A percentile compares a stretch with the other conserved stretches of the same genome.
Conservation (phyloP, 257 asterid species). For the Solanum acaule region DNA sequence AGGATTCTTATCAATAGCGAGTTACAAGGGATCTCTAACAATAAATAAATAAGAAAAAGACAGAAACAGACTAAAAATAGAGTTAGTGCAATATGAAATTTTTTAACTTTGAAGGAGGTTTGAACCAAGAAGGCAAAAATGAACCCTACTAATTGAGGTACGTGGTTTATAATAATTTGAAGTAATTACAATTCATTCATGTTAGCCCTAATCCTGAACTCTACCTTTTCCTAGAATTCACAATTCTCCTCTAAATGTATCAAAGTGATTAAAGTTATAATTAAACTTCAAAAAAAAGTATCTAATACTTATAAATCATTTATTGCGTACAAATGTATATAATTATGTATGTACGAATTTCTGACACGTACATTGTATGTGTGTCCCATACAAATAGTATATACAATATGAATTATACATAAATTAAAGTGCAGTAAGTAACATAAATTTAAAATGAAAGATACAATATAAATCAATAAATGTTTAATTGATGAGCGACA, state of each 20-base stretch:
- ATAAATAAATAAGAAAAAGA: not conserved
- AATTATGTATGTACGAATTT: not conserved
- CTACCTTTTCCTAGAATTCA: not conserved
- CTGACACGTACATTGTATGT: no score
- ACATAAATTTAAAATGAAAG: no score
- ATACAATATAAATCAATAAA: no score
- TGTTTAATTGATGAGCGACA: not conserved
- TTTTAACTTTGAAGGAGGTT: not conserved
- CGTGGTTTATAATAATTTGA: not conserved
- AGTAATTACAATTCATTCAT: not conserved
- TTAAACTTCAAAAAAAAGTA: no score
- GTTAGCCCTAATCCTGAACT: not conserved
- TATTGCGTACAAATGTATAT: not conserved
- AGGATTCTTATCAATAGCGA: no score
- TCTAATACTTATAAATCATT: not conserved
- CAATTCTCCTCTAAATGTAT: not conserved
- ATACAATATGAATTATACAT: no score
- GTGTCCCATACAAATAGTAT: no score
- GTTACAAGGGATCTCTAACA: not conserved
- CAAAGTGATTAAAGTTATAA: not conserved
- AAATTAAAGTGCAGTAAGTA: not conserved
- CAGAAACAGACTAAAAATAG: fast-evolving
- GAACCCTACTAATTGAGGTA: not conserved
- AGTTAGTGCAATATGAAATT: not conserved
- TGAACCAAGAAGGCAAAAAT: no score